Conservation (phyloP, 2,329 filamentous ascomycete species). For the Epichloe gansuensis region DNA sequence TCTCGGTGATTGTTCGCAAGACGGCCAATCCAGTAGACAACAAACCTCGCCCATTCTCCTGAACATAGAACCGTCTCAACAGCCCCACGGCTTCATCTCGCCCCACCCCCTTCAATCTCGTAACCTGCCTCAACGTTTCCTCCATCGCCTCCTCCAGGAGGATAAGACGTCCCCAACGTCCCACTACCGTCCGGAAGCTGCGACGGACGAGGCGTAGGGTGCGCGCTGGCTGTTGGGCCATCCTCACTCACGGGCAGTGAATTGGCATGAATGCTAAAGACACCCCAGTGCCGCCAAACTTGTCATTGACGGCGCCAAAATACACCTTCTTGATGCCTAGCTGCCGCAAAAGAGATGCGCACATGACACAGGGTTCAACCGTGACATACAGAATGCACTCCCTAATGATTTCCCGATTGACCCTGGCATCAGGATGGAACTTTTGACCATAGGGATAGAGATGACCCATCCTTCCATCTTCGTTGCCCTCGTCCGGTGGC, state of each 20-base stretch:
- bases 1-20: neutral
- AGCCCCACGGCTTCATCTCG: constrained; percentile 88
- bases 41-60: constrained; percentile 87
- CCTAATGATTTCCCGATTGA: constrained; percentile 56
- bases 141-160: constrained; percentile 37
- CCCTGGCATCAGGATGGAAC: constrained; percentile 38
- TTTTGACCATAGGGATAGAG: constrained; percentile 52
- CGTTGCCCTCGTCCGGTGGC: constrained; percentile 32
- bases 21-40: constrained; percentile 12
- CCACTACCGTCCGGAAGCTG: constrained; percentile 25
- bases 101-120: constrained; percentile 71
- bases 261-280: constrained; percentile 70
- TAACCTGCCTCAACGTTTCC: constrained; percentile 67
- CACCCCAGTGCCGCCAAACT: constrained; percentile 95
- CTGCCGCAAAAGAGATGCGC: constrained; percentile 82
- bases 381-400: constrained; percentile 83
- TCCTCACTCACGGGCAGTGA: constrained; percentile 29
- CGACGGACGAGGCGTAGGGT: constrained; percentile 24
- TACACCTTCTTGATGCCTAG: constrained; percentile 81
- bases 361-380: constrained; percentile 98
- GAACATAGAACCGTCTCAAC: constrained; percentile 87
- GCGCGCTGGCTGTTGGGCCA: constrained; percentile 28
- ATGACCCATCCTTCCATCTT: constrained; percentile 42
- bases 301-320: constrained; percentile 91
- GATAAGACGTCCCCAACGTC: constrained; percentile 25